Evolutionary conservation across 2,329 filamentous ascomycete species (phyloP).

Genomic region (Penicillium sumatraense): DNA sequence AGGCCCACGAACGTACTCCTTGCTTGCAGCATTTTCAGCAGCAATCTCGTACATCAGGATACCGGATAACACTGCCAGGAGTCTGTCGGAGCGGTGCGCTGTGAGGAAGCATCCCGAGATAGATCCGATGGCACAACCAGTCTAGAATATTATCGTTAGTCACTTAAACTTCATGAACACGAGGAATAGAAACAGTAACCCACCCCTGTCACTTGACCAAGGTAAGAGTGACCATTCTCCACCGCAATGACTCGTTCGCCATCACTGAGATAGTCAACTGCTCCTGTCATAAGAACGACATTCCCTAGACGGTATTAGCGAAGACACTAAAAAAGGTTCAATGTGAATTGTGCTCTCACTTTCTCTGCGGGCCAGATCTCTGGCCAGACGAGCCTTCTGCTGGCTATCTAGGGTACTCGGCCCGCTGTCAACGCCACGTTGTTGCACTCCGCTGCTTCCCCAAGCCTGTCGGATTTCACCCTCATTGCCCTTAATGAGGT

Average conservation of each 20-base stretch:
- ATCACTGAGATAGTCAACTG: conserved; percentile 76
- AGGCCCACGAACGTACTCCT: conserved; percentile 72
- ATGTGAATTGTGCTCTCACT: conserved; percentile 38
- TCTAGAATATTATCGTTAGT: conserved; percentile 43
- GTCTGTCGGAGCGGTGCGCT: conserved; percentile 63
- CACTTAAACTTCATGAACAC: background rate
- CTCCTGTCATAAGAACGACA: conserved; percentile 82
- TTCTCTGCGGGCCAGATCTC: conserved; percentile 68
- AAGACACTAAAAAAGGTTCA: background rate
- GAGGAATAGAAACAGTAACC: conserved; percentile 7
- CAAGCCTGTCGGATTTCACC: conserved; percentile 79
- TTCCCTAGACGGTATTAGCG: conserved; percentile 45
- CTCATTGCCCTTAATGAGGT: conserved; percentile 93
- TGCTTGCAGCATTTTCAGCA: conserved; percentile 66
- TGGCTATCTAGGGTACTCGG: conserved; percentile 56
- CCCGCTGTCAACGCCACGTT: conserved; percentile 83
- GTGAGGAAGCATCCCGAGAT: conserved; percentile 77
- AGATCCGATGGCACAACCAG: conserved; percentile 84
- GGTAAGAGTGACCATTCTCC: conserved; percentile 72
- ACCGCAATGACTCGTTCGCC: conserved; percentile 70
- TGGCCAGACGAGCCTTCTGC: conserved; percentile 67
- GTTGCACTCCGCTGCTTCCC: conserved; percentile 62
- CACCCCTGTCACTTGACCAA: conserved; percentile 53
- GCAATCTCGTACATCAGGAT: conserved; percentile 79
- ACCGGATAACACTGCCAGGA: conserved; percentile 74